Percentiles rank a stretch among this genome's conserved stretches.
Conservation (phyloP, 2,329 filamentous ascomycete species). For the Talaromyces sp. region DNA sequence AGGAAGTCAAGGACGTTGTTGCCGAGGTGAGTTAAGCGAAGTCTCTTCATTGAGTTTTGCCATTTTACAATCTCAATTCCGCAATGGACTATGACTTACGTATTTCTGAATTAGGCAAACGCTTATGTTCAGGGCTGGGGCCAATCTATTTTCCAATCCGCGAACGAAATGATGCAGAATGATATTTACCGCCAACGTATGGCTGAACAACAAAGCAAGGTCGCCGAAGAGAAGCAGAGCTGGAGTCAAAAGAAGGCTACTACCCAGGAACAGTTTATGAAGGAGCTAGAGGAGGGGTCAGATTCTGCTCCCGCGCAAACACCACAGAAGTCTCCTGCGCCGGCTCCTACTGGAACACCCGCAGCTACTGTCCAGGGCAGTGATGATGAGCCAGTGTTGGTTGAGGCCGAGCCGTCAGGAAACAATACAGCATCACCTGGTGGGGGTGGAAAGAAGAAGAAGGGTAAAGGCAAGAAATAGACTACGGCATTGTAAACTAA, state of each 20-base stretch:
- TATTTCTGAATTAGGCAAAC: no score
- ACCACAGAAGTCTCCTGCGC: slow-evolving; percentile 22
- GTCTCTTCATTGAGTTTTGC: not conserved
- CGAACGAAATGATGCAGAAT: slow-evolving; percentile 93
- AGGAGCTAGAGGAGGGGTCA: slow-evolving; percentile 64
- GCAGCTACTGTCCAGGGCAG: slow-evolving; percentile 48
- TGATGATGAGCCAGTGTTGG: slow-evolving; percentile 76
- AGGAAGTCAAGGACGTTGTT: slow-evolving; percentile 91
- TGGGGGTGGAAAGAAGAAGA: slow-evolving; percentile 43
- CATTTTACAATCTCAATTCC: not conserved
- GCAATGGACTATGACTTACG: no score
- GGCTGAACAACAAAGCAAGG: slow-evolving; percentile 72
- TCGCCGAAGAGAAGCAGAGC: slow-evolving; percentile 78
- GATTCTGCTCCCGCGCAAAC: slow-evolving; percentile 18
- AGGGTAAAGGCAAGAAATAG: slow-evolving; percentile 53
- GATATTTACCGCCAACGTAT: slow-evolving; percentile 73
- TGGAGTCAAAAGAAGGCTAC: slow-evolving; percentile 81
- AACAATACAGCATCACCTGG: slow-evolving; percentile 24
- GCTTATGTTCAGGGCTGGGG: slow-evolving; percentile 88
- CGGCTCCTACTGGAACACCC: slow-evolving; percentile 34
- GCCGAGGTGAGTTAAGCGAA: slow-evolving; percentile 67
- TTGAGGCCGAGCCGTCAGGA: slow-evolving; percentile 62
- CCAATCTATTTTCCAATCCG: slow-evolving; percentile 92
- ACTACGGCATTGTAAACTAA: slow-evolving; percentile 17
- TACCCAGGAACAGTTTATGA: slow-evolving; percentile 78